These are phyloP conservation scores for Suillus tomentosus DNA, from an alignment of 768 basidiomycete species.

Conservation along the genomic window DNA sequence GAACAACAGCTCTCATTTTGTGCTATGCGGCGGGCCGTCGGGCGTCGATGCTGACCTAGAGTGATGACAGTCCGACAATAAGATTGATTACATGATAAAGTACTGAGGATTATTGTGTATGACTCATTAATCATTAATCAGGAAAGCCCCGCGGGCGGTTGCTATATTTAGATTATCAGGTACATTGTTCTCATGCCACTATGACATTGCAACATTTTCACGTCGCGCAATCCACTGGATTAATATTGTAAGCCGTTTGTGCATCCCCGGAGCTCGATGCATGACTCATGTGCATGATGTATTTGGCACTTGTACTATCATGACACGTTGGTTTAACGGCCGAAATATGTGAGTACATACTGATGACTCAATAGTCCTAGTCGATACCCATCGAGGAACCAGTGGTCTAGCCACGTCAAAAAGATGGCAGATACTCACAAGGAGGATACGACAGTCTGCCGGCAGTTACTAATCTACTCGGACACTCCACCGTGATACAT, in stretches of 20 bases:
- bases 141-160: too few species aligned
- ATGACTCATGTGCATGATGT: not conserved
- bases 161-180: too few species aligned
- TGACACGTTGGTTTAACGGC: not conserved
- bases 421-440: not conserved
- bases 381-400: not conserved
- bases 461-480: not conserved
- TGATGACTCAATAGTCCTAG: not conserved
- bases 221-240: too few species aligned
- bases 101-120: not conserved
- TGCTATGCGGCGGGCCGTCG: not conserved
- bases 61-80: not conserved
- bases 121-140: not conserved
- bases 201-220: too few species aligned
- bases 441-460: not conserved
- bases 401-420: not conserved
- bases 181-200: too few species aligned
- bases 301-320: not conserved
- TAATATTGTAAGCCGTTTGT: too few species aligned
- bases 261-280: not conserved
- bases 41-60: not conserved
- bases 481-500: not conserved
- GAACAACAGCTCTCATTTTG: slow-evolving; percentile 82
- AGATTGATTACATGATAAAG: not conserved
- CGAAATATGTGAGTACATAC: not conserved